Conservation (phyloP, 2,329 filamentous ascomycete genomes). For the Aspergillus caelatus region DNA sequence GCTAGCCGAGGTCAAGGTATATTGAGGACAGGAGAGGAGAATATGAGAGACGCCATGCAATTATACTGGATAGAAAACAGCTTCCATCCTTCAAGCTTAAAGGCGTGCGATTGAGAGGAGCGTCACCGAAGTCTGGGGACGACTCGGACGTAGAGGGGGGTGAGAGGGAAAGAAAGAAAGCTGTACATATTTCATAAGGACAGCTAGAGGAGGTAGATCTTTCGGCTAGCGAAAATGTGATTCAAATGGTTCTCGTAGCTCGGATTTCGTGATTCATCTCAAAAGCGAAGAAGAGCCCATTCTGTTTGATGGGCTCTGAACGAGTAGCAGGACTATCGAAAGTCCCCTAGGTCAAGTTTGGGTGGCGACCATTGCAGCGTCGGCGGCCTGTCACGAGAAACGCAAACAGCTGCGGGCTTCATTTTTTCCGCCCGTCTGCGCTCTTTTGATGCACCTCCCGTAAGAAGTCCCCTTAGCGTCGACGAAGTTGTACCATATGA, state of each 20-base stretch:
- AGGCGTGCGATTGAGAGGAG: not conserved
- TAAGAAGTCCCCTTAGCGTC: slow-evolving; percentile 39
- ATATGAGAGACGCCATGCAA: not conserved
- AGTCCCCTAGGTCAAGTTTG: slow-evolving; percentile 36
- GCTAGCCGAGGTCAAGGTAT: slow-evolving; percentile 5
- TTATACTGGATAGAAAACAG: not conserved
- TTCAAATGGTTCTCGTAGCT: slow-evolving; percentile 8
- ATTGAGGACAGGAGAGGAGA: not conserved
- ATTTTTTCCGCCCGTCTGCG: slow-evolving; percentile 32
- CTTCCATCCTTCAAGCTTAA: not conserved
- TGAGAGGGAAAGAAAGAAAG: not conserved
- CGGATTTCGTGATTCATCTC: slow-evolving; percentile 11
- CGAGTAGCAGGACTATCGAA: slow-evolving; percentile 24
- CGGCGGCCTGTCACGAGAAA: slow-evolving; percentile 36
- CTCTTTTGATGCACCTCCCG: slow-evolving; percentile 31
- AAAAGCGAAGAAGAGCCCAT: not conserved
- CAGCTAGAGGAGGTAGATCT: not conserved
- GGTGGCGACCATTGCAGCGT: slow-evolving; percentile 42
- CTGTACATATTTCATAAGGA: not conserved
- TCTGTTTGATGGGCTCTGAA: not conserved
- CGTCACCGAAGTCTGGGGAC: not conserved
- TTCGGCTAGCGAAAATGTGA: slow-evolving; percentile 20
- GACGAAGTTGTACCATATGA: slow-evolving; percentile 40
- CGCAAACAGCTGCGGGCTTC: slow-evolving; percentile 30
- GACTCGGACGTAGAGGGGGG: not conserved